Conservation (phyloP, 1,284 basidiomycete genomes). For the Flammula alnicola region DNA sequence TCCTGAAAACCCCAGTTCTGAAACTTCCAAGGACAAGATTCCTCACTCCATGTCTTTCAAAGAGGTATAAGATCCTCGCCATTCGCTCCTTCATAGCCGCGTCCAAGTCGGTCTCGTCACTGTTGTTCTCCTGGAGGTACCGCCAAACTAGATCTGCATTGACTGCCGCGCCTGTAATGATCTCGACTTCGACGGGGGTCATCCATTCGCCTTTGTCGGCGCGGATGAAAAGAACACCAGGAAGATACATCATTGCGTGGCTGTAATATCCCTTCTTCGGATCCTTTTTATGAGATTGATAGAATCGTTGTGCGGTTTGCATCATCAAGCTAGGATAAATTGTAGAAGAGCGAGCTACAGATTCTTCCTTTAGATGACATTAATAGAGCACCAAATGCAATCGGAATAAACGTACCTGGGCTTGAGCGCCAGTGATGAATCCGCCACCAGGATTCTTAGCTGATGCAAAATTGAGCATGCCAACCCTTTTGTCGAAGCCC, state of each 20-base stretch:
- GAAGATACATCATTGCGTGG: slow-evolving; percentile 71
- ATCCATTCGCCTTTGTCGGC: slow-evolving; percentile 58
- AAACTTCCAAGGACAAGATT: slow-evolving; percentile 71
- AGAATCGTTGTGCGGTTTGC: slow-evolving; percentile 48
- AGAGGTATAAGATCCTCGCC: slow-evolving; percentile 62
- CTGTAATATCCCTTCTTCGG: slow-evolving; percentile 60
- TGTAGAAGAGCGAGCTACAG: slow-evolving; percentile 51
- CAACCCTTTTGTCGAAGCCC: slow-evolving; percentile 42
- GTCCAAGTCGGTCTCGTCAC: slow-evolving; percentile 53
- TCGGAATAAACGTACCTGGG: slow-evolving; percentile 47
- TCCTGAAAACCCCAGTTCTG: slow-evolving; percentile 74
- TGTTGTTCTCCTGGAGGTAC: slow-evolving; percentile 33
- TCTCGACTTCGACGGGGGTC: slow-evolving; percentile 57
- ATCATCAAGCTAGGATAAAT: slow-evolving; percentile 64
- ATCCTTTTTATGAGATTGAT: slow-evolving; percentile 55
- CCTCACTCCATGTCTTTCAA: slow-evolving; percentile 59
- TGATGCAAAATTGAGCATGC: slow-evolving; percentile 74
- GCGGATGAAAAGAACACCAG: slow-evolving; percentile 58
- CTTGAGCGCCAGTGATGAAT: slow-evolving; percentile 64
- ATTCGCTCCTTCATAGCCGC: slow-evolving; percentile 69
- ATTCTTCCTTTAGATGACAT: slow-evolving; percentile 47
- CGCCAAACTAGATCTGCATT: slow-evolving; percentile 64
- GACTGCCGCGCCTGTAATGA: slow-evolving; percentile 70
- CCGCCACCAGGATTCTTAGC: slow-evolving; percentile 73
- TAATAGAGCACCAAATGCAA: slow-evolving; percentile 44